Base-by-base conservation (phyloP, 2,329 filamentous ascomycete genomes). In the Fusarium secorum region DNA sequence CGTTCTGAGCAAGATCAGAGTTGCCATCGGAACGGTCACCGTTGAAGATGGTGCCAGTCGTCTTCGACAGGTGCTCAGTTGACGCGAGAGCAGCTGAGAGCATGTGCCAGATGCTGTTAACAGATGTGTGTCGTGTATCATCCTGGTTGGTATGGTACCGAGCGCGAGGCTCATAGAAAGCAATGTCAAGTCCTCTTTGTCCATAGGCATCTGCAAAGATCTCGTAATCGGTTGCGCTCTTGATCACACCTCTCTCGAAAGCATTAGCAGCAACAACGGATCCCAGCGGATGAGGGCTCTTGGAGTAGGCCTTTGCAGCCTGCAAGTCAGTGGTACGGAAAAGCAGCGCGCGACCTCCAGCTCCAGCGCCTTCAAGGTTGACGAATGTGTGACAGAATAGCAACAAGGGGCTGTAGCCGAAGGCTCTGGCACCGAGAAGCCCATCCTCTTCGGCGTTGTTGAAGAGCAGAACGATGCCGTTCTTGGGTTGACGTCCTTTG, bases 401-500 rank as follows among this genome's bases (percentile, higher is more conserved):
- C 15, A 93, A 89, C 69, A 97, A 85, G 0, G 94, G 93, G 78
- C 95, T 94, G 72, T 94, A 90, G 32, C 92, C 90, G 77, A 97
- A 98, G 10, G 92, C 94, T 66, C 89, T 88, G 11, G 95, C 94
- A 2, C 96, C 96, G 71, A 97, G 93, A 15, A 98, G 84, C 38
- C 90, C 96, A 76, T 98, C 95, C 79, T 99, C 96, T 78, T 99
- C 96, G 38, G 93, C 95, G 77, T 98, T 98, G 85, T 99, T 99
- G 78, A 98, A 87, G 32, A 98, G 86, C 14, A 94, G 86, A 18
- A 98, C 88, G 45, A 99, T 87, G 4, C 95, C 95, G 73, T 91
- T 89, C 76, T 89, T 91, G 4, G 95, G 95, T 76, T 89, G 89
- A 70, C 93, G 89, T 32, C 86, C 90, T 1, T 88, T 82, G 4